Percentiles rank a stretch among this genome's conserved stretches.
Evolutionary conservation across 2,329 filamentous ascomycete species (phyloP).

Genomic region (Botryotinia convoluta): DNA sequence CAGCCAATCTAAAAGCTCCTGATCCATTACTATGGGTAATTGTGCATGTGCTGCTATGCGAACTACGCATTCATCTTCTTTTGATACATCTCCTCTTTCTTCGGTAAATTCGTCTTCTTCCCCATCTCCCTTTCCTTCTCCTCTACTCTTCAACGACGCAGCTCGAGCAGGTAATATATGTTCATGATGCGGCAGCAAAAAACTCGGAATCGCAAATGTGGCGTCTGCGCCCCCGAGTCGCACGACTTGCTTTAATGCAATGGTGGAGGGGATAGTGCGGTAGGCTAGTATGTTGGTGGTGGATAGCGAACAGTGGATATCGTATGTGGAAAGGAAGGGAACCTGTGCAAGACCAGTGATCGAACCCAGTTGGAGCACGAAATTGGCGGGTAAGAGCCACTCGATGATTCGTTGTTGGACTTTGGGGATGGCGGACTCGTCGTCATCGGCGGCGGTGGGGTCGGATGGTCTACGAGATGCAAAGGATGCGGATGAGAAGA

Average conservation of each 20-base stretch:
- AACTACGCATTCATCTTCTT: slow-evolving; percentile 49
- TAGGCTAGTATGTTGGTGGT: not conserved
- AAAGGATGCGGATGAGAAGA: slow-evolving; percentile 29
- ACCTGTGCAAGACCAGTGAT: slow-evolving; percentile 48
- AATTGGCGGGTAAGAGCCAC: slow-evolving; percentile 53
- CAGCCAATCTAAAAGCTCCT: slow-evolving; percentile 52
- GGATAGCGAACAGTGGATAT: not conserved
- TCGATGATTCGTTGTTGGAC: slow-evolving; percentile 47
- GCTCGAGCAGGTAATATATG: slow-evolving; percentile 46
- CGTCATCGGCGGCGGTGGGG: no score
- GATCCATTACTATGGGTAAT: slow-evolving; percentile 50
- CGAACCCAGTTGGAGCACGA: slow-evolving; percentile 47
- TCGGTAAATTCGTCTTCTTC: no score
- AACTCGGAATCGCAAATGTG: slow-evolving; percentile 47
- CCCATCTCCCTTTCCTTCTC: slow-evolving; percentile 39
- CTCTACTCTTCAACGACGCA: slow-evolving; percentile 38
- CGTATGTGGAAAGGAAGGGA: slow-evolving; percentile 40
- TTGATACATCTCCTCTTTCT: slow-evolving; percentile 37
- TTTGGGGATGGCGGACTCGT: slow-evolving; percentile 41
- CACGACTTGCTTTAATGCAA: slow-evolving; percentile 47
- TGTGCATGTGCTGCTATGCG: slow-evolving; percentile 48
- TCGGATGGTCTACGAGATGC: slow-evolving; percentile 27
- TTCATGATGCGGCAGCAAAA: slow-evolving; percentile 53
- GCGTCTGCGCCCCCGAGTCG: slow-evolving; percentile 51
- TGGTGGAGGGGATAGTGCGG: slow-evolving; percentile 32